Evolutionary conservation across 192 early-diverging fungal species (phyloP).

Genomic region (Backusella mclennaniae): DNA sequence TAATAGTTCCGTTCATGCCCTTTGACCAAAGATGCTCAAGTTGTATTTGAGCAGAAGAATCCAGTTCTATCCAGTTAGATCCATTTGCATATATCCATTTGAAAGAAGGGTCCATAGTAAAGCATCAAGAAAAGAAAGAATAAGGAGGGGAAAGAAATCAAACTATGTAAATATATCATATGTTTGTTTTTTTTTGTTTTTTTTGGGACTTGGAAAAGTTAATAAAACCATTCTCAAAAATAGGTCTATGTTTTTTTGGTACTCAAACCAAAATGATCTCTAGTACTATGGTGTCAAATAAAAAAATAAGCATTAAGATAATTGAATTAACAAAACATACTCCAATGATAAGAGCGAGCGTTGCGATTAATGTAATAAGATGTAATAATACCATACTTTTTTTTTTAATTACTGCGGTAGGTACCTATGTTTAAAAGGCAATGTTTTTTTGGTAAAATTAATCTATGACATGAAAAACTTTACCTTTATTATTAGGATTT

Average conservation of each 20-base stretch:
- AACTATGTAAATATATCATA: neutral
- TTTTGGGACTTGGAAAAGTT: neutral
- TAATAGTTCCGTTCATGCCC: neutral
- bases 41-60: neutral
- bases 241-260: neutral
- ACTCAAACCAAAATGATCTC: neutral
- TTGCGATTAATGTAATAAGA: neutral
- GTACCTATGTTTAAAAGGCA: neutral
- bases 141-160: neutral
- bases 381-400: neutral
- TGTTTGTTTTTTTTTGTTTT: neutral
- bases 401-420: neutral
- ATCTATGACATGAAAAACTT: no score
- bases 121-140: neutral
- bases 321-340: neutral
- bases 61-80: neutral
- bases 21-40: neutral
- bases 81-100: slow-evolving; percentile 3
- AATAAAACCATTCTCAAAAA: neutral
- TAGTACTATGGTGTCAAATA: neutral
- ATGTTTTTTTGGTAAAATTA: neutral
- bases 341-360: neutral
- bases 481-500: neutral
- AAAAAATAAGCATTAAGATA: neutral
- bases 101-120: neutral